These are phyloP conservation scores for Cornus florida DNA, from an alignment of 148 eudicot species.

Conservation along the genomic window DNA sequence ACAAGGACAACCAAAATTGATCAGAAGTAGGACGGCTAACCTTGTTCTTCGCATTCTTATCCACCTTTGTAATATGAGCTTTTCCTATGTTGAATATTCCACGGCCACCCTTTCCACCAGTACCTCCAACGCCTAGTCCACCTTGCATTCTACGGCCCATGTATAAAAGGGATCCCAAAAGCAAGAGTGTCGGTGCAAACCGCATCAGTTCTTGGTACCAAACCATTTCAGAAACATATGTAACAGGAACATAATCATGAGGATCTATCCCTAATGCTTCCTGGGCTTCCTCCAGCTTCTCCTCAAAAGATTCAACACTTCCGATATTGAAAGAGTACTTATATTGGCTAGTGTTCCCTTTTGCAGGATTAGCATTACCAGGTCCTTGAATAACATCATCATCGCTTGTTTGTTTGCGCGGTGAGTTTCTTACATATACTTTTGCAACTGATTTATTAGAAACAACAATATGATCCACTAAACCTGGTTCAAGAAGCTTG, in stretches of 20 bases:
- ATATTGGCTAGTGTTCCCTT: slow-evolving; percentile 48
- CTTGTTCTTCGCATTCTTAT: slow-evolving; percentile 84
- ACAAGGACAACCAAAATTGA: background rate
- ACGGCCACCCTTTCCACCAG: slow-evolving; percentile 67
- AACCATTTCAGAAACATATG: slow-evolving; percentile 63
- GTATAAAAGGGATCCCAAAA: slow-evolving; percentile 64
- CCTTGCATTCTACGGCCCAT: slow-evolving; percentile 86
- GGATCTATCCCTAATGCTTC: slow-evolving; percentile 68
- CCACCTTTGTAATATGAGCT: slow-evolving; percentile 69
- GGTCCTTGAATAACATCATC: slow-evolving; percentile 42
- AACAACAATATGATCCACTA: slow-evolving; percentile 81
- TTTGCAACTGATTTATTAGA: slow-evolving; percentile 80
- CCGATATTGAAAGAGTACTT: slow-evolving; percentile 79
- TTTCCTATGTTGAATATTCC: slow-evolving; percentile 86
- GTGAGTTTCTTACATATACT: slow-evolving; percentile 69
- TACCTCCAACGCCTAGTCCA: slow-evolving; percentile 76
- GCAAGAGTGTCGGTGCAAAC: slow-evolving; percentile 69
- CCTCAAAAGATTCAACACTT: slow-evolving; percentile 83
- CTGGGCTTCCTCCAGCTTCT: slow-evolving; percentile 88
- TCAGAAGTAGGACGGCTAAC: slow-evolving; percentile 29
- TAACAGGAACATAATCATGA: slow-evolving; percentile 78
- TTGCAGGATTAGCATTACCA: slow-evolving; percentile 33
- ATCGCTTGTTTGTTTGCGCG: slow-evolving; percentile 39
- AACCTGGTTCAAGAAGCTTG: slow-evolving; percentile 89
- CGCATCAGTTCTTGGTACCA: slow-evolving; percentile 76